A percentile compares a stretch with the other conserved stretches of the same genome.
phyloP scores from a whole-genome alignment of 257 asterid species.

The Solanum sejunctum region DNA sequence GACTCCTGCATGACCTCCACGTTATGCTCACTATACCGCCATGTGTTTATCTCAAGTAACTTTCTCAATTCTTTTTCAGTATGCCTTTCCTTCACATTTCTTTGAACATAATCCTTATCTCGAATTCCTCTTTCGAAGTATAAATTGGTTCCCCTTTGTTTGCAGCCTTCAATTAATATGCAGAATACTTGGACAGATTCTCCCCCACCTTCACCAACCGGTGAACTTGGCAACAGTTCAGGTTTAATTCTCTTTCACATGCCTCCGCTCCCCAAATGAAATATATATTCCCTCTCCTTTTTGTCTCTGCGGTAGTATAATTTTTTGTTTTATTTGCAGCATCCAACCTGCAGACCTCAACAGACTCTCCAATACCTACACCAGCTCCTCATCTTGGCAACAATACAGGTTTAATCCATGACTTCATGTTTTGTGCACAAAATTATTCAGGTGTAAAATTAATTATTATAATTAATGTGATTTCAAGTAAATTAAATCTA shows the following conservation, averaged over 20 bases:
- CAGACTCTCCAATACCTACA: constrained; percentile 4
- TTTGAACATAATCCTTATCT: not conserved
- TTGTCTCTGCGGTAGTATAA: not conserved
- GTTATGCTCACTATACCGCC: constrained; percentile 10
- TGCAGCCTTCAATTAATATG: not conserved
- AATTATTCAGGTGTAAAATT: not conserved
- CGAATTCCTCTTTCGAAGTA: not conserved
- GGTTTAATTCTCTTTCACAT: not conserved
- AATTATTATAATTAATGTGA: not conserved
- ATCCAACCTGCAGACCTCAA: constrained; percentile 11
- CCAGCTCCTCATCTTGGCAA: not conserved
- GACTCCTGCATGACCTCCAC: constrained; percentile 42
- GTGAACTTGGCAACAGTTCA: not conserved
- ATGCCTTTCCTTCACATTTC: not conserved
- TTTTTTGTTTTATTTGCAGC: too few relatives aligned
- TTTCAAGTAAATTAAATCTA: not conserved
- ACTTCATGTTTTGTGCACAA: not conserved
- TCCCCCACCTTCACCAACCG: not conserved
- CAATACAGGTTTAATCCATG: not conserved
- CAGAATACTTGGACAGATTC: not conserved
- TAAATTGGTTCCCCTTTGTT: not conserved
- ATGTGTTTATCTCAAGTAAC: constrained; percentile 13
- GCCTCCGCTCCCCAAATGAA: too few relatives aligned
- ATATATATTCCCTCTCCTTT: not conserved
- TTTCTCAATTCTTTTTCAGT: not conserved